Conservation (phyloP, 2,329 filamentous ascomycete species). For the Neofusicoccum laricinum region DNA sequence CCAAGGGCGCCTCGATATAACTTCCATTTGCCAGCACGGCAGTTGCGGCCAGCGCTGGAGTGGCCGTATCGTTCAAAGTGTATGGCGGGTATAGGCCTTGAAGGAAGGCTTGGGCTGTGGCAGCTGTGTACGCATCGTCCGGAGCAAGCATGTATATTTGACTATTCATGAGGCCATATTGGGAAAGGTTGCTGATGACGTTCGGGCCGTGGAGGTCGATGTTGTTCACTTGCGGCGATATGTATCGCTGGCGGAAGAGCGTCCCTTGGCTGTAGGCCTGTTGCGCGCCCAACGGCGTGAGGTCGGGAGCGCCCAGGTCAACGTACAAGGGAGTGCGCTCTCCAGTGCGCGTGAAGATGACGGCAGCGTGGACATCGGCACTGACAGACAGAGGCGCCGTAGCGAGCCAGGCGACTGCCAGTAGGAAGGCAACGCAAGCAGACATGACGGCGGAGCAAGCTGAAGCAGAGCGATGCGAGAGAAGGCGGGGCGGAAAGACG, state of each 20-base stretch:
- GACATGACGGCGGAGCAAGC: not conserved
- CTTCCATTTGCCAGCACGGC: slow-evolving; percentile 49
- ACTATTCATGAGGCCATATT: slow-evolving; percentile 42
- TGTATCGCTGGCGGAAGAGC: slow-evolving; percentile 53
- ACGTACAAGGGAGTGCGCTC: slow-evolving; percentile 50
- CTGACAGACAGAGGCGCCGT: slow-evolving; percentile 19
- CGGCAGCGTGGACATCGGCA: slow-evolving; percentile 42
- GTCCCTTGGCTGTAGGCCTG: slow-evolving; percentile 51
- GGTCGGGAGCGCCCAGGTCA: slow-evolving; percentile 26
- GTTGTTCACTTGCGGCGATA: slow-evolving; percentile 31
- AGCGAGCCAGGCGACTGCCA: slow-evolving; percentile 27
- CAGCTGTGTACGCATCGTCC: slow-evolving; percentile 47
- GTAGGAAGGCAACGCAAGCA: slow-evolving; percentile 14
- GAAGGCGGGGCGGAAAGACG: not conserved
- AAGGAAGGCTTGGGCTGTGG: slow-evolving; percentile 60
- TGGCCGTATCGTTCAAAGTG: slow-evolving; percentile 28
- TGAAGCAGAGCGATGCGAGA: not conserved
- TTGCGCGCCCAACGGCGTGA: slow-evolving; percentile 56
- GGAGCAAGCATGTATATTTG: slow-evolving; percentile 49
- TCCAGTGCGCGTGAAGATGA: slow-evolving; percentile 54
- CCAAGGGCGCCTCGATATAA: slow-evolving; percentile 46
- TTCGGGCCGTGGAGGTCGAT: slow-evolving; percentile 24
- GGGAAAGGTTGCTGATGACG: slow-evolving; percentile 45
- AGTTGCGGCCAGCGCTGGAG: slow-evolving; percentile 27
- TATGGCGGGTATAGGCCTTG: slow-evolving; percentile 59